Evolutionary conservation across 2,329 filamentous ascomycete genomes (phyloP), one percentile per base, ranked within the genome.

Genomic region (Endothia cerciana): DNA sequence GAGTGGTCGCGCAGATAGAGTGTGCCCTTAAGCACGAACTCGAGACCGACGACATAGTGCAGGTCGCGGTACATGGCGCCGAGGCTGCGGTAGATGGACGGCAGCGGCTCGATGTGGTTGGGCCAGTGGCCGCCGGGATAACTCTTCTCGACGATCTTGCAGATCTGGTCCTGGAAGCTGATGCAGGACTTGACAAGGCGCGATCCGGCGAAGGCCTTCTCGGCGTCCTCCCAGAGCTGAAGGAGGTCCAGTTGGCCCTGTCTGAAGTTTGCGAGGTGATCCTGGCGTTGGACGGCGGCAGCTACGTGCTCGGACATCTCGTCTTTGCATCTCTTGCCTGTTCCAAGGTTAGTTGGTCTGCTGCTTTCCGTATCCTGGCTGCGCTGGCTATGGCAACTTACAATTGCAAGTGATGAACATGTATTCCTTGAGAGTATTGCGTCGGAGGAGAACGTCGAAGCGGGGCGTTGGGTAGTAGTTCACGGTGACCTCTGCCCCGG

Each of bases 401-500:
- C 74, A 77, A 41, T 60, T 38, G 57, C 75, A 77, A 33, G 69
- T 68, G 60, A 76, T 73, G 60, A 71, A 74, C 51, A 75, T 70
- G 38, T 68, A 65, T 8, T 64, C 58, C 43, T 70, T 65, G 15
- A 77, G 66, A 4, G 67, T 33, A 7, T 66, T 61, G 28, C 67
- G 70, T 1, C 76, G 71, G 8, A 62, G 55, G 10, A 71, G 53
- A 0, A 76, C 70, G 30, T 72, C 71, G 25, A 73, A 60, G 4
- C 68, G 71, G 4, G 71, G 68, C 45, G 74, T 73, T 17, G 61
- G 49, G 5, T 70, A 63, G 60, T 78, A 77, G 56, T 70, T 73
- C 10, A 77, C 71, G 11, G 74, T 77, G 38, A 80, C 71, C 65
- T 80, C 78, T 11, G 75, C 73, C 13, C 75, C 75, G 0, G 74